phyloP scores from a whole-genome alignment of 495 filamentous ascomycete genomes.

The Gamarada debralockiae region DNA sequence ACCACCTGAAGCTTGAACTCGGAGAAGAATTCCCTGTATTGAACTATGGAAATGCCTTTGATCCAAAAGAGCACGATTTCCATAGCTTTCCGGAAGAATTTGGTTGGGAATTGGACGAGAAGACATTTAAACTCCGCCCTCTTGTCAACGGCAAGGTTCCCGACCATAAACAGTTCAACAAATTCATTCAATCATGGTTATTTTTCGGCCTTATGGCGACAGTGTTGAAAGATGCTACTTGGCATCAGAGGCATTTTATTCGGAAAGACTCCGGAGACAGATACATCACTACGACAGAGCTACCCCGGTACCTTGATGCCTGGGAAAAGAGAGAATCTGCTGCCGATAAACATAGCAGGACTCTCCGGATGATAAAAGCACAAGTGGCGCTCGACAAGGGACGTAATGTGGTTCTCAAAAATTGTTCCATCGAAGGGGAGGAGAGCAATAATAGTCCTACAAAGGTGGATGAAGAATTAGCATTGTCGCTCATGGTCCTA shows the following conservation, averaged over 20 bases:
- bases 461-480: neutral
- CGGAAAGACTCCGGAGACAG: neutral
- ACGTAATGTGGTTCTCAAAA: neutral
- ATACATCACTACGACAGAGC: neutral
- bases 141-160: no score
- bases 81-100: no score
- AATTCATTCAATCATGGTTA: constrained; percentile 7
- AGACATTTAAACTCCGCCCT: no score
- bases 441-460: neutral
- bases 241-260: neutral
- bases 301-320: neutral
- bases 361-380: neutral
- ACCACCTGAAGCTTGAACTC: no score
- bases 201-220: constrained; percentile 2
- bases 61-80: no score
- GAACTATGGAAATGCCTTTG: no score
- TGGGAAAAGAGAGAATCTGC: neutral
- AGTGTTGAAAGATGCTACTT: neutral
- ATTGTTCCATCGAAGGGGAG: neutral
- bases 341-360: neutral
- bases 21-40: no score
- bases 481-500: constrained; percentile 2
- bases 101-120: no score
- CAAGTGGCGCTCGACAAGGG: neutral
- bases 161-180: no score